Evolutionary conservation across 2,329 filamentous ascomycete species (phyloP).

Genomic region (Xylariaceae sp.): DNA sequence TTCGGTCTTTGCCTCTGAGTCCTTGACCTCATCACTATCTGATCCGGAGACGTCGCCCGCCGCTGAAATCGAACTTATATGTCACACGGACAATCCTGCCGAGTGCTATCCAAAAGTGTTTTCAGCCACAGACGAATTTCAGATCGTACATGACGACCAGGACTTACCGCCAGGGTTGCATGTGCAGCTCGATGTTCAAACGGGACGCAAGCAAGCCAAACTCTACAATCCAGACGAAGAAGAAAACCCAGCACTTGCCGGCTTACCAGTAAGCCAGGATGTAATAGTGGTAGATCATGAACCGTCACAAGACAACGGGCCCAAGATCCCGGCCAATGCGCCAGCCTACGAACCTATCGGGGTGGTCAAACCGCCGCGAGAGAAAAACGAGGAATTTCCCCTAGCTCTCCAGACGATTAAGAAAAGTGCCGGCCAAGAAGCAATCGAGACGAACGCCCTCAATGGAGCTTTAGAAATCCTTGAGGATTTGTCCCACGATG

Average conservation of each 20-base stretch:
- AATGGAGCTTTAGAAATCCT: constrained; percentile 53
- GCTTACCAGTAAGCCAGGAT: constrained; percentile 49
- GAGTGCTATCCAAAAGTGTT: constrained; percentile 66
- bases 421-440: constrained; percentile 34
- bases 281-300: constrained; percentile 54
- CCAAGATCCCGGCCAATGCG: constrained; percentile 44
- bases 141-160: constrained; percentile 59
- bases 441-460: constrained; percentile 32
- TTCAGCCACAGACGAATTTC: constrained; percentile 60
- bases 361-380: constrained; percentile 50
- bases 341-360: constrained; percentile 56
- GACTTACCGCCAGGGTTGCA: constrained; percentile 62
- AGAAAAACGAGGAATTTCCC: constrained; percentile 41
- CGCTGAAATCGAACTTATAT: constrained; percentile 56
- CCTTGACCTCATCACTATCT: constrained; percentile 29
- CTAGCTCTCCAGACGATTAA: constrained; percentile 49
- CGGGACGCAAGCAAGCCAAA: constrained; percentile 62
- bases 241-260: constrained; percentile 42
- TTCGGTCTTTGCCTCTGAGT: constrained; percentile 22
- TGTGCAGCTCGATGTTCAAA: constrained; percentile 60
- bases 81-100: constrained; percentile 53
- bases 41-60: constrained; percentile 34
- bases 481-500: constrained; percentile 62
- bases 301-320: constrained; percentile 27
- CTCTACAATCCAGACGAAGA: constrained; percentile 56